Percentiles rank a stretch among this genome's conserved stretches.
These are phyloP conservation scores for Tremellales sp. DNA, from an alignment of 1,284 basidiomycete genomes.

Conservation along the genomic window DNA sequence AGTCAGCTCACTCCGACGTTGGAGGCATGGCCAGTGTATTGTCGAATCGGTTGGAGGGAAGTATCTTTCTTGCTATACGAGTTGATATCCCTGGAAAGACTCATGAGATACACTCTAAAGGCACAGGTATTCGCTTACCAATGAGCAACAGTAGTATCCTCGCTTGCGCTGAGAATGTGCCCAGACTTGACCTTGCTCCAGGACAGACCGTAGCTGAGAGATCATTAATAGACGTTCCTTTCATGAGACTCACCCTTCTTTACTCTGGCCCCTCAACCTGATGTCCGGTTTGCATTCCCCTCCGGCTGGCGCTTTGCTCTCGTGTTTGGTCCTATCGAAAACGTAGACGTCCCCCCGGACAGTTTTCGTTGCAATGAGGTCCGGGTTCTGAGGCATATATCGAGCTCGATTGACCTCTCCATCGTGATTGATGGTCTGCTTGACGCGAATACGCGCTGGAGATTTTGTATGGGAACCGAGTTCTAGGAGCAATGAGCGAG, in stretches of 20 bases:
- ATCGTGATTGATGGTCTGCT: conserved; percentile 91
- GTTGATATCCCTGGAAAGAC: conserved; percentile 73
- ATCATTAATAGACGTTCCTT: conserved; percentile 5
- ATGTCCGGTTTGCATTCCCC: conserved; percentile 90
- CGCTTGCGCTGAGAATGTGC: conserved; percentile 85
- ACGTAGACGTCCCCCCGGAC: conserved; percentile 85
- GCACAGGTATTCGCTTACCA: conserved; percentile 61
- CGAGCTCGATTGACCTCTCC: conserved; percentile 96
- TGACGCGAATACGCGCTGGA: conserved; percentile 76
- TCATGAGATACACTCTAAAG: neutral
- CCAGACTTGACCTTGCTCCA: conserved; percentile 85
- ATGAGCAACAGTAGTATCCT: conserved; percentile 93
- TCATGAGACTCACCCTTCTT: conserved; percentile 73
- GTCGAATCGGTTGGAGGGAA: conserved; percentile 71
- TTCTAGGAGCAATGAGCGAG: conserved; percentile 49
- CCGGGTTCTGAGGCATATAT: conserved; percentile 98
- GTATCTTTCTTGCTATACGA: conserved; percentile 77
- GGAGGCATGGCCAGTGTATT: conserved; percentile 83
- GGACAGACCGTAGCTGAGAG: conserved; percentile 75
- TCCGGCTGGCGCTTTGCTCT: conserved; percentile 80
- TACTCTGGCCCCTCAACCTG: conserved; percentile 77
- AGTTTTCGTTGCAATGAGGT: conserved; percentile 92
- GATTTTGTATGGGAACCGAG: conserved; percentile 78
- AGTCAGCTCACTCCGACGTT: conserved; percentile 71
- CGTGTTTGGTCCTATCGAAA: conserved; percentile 96